These are phyloP conservation scores for Galerina sulciceps DNA, from an alignment of 768 basidiomycete species.

Conservation along the genomic window DNA sequence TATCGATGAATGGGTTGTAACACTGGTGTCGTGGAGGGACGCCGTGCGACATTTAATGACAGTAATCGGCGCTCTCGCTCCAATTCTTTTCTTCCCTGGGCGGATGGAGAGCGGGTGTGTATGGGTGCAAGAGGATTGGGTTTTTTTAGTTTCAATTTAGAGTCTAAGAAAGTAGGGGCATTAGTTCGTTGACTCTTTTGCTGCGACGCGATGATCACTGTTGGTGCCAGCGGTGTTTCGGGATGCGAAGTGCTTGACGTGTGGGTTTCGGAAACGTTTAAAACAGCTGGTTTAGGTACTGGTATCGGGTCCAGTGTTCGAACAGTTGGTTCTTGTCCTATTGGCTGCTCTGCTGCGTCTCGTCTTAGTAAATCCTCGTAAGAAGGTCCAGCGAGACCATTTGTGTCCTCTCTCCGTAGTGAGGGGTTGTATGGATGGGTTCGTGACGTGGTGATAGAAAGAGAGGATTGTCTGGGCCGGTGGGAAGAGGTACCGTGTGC, in stretches of 20 bases:
- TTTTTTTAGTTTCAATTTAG: slow-evolving; percentile 13
- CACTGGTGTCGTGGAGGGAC: slow-evolving; percentile 42
- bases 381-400: slow-evolving; percentile 44
- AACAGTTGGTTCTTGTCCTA: slow-evolving; percentile 8
- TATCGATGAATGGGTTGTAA: slow-evolving; percentile 70
- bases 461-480: slow-evolving; percentile 2
- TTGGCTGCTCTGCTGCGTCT: slow-evolving; percentile 9
- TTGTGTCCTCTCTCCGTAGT: slow-evolving; percentile 17
- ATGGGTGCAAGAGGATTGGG: neutral
- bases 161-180: neutral
- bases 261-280: neutral
- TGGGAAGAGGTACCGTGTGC: slow-evolving; percentile 14
- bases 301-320: slow-evolving; percentile 9
- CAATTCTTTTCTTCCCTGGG: neutral
- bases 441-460: slow-evolving; percentile 15
- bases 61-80: slow-evolving; percentile 8
- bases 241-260: neutral
- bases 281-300: slow-evolving; percentile 7
- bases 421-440: slow-evolving; percentile 6
- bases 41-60: slow-evolving; percentile 30
- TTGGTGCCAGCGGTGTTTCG: neutral
- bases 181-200: neutral
- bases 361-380: slow-evolving; percentile 40
- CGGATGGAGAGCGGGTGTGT: neutral
- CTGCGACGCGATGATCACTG: slow-evolving; percentile 2